Conservation (phyloP, 805 yeast genomes). For the Gaillardinia entomophila region DNA sequence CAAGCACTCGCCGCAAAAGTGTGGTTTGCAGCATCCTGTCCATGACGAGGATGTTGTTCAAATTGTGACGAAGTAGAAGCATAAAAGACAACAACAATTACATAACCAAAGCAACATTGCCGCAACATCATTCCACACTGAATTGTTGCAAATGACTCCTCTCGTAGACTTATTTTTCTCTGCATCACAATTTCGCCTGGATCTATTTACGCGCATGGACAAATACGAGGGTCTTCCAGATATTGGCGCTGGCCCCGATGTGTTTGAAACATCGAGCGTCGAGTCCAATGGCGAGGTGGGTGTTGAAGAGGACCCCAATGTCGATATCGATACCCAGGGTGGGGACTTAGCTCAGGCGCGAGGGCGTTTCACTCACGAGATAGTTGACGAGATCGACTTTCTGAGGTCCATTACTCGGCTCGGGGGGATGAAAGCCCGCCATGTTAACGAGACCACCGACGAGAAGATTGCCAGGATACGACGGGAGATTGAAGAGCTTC, state of each 20-base stretch:
- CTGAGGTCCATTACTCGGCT: constrained; percentile 7
- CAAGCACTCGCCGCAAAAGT: constrained; percentile 93
- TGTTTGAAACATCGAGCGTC: constrained; percentile 11
- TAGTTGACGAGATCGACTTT: constrained; percentile 6
- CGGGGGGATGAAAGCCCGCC: neutral
- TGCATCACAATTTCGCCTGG: too few relatives aligned
- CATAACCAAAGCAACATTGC: too few relatives aligned
- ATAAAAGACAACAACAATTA: neutral
- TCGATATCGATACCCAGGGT: constrained; percentile 2
- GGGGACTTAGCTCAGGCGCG: too few relatives aligned
- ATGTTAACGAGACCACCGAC: constrained; percentile 6
- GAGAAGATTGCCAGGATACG: constrained; percentile 8
- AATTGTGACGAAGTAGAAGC: constrained; percentile 69
- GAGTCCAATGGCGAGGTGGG: constrained; percentile 7
- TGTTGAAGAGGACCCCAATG: neutral
- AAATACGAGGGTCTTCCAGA: constrained; percentile 10
- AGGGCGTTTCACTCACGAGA: too few relatives aligned
- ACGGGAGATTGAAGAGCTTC: constrained; percentile 6
- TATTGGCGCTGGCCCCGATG: constrained; percentile 3
- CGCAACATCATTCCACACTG: too few relatives aligned
- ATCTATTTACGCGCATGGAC: constrained; percentile 6
- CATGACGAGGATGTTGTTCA: constrained; percentile 94
- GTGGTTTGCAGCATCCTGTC: constrained; percentile 79
- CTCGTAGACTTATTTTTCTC: too few relatives aligned
- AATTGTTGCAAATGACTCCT: too few relatives aligned